Evolutionary conservation across 2,329 filamentous ascomycete genomes (phyloP), one percentile per base, ranked within the genome.

Genomic region (Ceratocystis papillata): DNA sequence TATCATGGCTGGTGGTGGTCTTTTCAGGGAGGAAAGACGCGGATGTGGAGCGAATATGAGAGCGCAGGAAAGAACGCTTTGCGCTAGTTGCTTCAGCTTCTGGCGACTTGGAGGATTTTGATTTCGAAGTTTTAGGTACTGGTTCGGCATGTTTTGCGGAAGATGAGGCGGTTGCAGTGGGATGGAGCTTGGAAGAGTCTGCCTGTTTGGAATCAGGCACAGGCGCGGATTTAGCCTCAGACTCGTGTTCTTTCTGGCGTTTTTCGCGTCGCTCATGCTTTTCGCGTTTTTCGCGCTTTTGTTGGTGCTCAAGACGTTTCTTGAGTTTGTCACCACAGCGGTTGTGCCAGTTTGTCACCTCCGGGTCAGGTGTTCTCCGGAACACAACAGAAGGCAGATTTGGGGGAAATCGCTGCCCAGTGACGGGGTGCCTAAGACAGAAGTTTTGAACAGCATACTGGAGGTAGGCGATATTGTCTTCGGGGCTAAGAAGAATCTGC

Each of bases 321-420:
- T 85, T 83, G 62, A 96, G 76, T 70, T 83, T 84, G 67, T 87
- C 81, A 45, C 85, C 87, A 66, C 95, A 92, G 1, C 81, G 79
- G 70, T 88, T 85, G 73, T 97, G 91, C 93, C 94, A 99, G 67
- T 81, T 79, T 65, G 91, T 84, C 76, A 96, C 91, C n/a, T 88
- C 87, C 3, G 81, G 77, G 71, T 97, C 93, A 1, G 91, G 83
- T 55, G 83, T 78, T 1, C 80, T 73, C 0, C 94, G 93, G 67
- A 93, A 88, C 0, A 86, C 82, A n/a, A 79, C 77, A 33, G 74
- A 75, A 1, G 85, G 83, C 3, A 87, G 76, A 65, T 85, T 80
- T 5, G 74, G 69, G 0, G 85, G 84, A 69, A 93, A 91, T 44
- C 78, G 78, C 66, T 86, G 83, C 50, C 88, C 85, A 0, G 91